Conservation (phyloP, 1,139 yeast species). For the Suhomyces ambrosiae region DNA sequence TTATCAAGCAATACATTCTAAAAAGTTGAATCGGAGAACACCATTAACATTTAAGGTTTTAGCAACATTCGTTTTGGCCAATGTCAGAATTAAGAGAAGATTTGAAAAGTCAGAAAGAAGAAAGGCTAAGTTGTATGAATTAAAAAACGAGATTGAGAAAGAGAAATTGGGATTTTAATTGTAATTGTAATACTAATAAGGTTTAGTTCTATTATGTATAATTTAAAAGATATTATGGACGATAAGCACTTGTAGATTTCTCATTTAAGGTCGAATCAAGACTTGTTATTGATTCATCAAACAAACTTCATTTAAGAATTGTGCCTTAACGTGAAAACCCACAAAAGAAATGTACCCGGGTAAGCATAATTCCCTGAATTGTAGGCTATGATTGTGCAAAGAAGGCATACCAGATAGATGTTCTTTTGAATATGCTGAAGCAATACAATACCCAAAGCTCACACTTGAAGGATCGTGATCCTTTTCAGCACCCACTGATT, state of each 20-base stretch:
- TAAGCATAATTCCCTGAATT: too few species aligned
- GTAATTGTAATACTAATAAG: constrained; percentile 6
- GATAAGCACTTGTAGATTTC: not conserved
- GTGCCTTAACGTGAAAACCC: too few species aligned
- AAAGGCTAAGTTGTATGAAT: constrained; percentile 25
- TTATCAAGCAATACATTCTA: constrained; percentile 26
- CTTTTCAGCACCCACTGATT: too few species aligned
- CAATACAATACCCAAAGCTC: too few species aligned
- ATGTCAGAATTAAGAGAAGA: constrained; percentile 52
- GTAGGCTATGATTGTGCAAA: too few species aligned
- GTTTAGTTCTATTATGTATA: constrained; percentile 7
- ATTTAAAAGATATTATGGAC: not conserved
- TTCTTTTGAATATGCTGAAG: too few species aligned
- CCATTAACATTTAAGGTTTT: constrained; percentile 17
- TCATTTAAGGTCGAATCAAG: too few species aligned
- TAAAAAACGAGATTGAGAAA: constrained; percentile 33
- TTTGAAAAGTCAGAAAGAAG: constrained; percentile 30
- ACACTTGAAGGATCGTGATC: too few species aligned
- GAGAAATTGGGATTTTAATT: constrained; percentile 12
- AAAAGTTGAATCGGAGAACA: constrained; percentile 15
- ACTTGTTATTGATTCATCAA: too few species aligned
- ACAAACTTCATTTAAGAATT: too few species aligned
- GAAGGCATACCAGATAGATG: too few species aligned
- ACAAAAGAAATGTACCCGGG: too few species aligned
- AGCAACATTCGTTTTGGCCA: constrained; percentile 59